Evolutionary conservation across 1,284 basidiomycete genomes (phyloP).

Genomic region (Ceratobasidium sp.): DNA sequence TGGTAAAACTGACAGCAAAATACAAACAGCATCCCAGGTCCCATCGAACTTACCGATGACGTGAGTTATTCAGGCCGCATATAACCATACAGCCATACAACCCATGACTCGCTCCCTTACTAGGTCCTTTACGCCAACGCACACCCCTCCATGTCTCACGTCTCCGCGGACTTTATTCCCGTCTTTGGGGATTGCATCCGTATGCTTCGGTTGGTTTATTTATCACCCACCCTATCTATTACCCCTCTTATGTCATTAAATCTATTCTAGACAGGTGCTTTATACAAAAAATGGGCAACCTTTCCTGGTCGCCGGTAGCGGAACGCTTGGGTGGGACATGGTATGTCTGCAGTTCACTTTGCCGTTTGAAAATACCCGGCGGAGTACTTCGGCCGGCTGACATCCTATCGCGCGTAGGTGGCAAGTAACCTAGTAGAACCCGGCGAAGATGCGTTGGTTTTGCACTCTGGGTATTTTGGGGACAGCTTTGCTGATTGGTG

Average conservation of each 20-base stretch:
- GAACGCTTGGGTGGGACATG: constrained; percentile 89
- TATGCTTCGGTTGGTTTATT: constrained; percentile 73
- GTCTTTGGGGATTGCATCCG: constrained; percentile 92
- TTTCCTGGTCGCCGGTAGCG: constrained; percentile 91
- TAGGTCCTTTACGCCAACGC: constrained; percentile 83
- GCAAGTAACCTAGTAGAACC: constrained; percentile 80
- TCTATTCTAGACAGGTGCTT: constrained; percentile 69
- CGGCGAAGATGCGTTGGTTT: constrained; percentile 55
- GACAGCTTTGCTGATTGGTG: constrained; percentile 86
- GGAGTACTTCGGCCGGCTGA: constrained; percentile 36
- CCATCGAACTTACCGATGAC: constrained; percentile 84
- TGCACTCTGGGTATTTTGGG: constrained; percentile 86
- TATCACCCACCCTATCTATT: constrained; percentile 1
- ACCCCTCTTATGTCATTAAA: constrained; percentile 14
- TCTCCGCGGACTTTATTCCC: constrained; percentile 89
- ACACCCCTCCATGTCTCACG: constrained; percentile 89
- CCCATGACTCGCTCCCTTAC: constrained; percentile 6
- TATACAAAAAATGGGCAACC: constrained; percentile 83
- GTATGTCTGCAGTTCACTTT: constrained; percentile 19
- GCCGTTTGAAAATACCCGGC: constrained; percentile 20
- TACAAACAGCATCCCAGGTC: constrained; percentile 74
- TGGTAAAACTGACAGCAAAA: not conserved
- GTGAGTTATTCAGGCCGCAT: constrained; percentile 56
- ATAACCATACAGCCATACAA: not conserved
- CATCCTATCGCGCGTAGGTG: constrained; percentile 59